Conservation (phyloP, 495 filamentous ascomycete species). For the Zalerion maritima region DNA sequence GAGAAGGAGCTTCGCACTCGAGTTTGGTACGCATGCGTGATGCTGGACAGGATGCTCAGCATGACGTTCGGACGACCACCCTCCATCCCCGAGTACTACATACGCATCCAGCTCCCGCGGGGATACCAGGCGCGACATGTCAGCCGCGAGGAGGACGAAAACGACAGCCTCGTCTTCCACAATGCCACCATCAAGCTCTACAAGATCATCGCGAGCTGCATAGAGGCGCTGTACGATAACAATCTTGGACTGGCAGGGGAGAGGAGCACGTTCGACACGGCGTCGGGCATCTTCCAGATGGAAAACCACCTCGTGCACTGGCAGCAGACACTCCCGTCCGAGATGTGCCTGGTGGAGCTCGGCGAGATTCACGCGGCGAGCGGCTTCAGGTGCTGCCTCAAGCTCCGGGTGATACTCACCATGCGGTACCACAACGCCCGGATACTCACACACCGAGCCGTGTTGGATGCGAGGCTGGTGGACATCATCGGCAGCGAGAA, state of each 20-base stretch:
- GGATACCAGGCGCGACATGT: no score
- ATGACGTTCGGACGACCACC: slow-evolving; percentile 19
- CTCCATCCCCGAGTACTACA: slow-evolving; percentile 18
- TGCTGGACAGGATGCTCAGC: slow-evolving; percentile 21
- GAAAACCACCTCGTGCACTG: slow-evolving; percentile 7
- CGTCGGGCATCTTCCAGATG: slow-evolving; percentile 1
- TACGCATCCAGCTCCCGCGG: slow-evolving; percentile 19
- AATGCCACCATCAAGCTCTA: slow-evolving; percentile 17
- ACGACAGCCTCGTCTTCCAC: slow-evolving; percentile 14
- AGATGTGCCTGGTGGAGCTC: background rate
- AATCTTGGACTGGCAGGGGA: slow-evolving; percentile 15
- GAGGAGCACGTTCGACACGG: slow-evolving; percentile 1
- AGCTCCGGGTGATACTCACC: slow-evolving; percentile 16
- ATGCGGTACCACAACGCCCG: slow-evolving; percentile 19
- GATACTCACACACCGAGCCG: slow-evolving; percentile 18
- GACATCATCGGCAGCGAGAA: slow-evolving; percentile 7
- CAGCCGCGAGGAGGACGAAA: no score
- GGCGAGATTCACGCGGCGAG: background rate
- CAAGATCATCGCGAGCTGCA: slow-evolving; percentile 11
- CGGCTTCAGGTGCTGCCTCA: background rate
- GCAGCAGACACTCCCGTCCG: slow-evolving; percentile 1
- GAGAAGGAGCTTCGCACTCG: no score
- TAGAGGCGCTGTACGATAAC: slow-evolving; percentile 18
- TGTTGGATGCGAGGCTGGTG: slow-evolving; percentile 19
- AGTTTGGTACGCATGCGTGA: no score